phyloP scores from a whole-genome alignment of 1,284 basidiomycete genomes.

The Pterulicium gracile region DNA sequence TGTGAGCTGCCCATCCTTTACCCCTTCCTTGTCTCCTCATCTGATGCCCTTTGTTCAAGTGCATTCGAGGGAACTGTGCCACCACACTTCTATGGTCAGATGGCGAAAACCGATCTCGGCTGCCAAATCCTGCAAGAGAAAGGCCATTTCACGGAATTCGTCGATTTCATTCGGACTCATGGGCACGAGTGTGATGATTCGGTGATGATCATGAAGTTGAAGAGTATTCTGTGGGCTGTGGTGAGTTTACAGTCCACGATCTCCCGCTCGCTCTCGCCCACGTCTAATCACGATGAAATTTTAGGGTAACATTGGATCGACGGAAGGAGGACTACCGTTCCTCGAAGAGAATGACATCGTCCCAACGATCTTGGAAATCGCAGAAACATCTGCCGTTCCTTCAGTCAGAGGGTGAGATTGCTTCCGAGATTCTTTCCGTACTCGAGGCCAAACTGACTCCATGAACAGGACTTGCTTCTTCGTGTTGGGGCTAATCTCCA shows the following conservation, averaged over 20 bases:
- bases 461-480: conserved; percentile 84
- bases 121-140: conserved; percentile 85
- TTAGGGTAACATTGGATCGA: conserved; percentile 91
- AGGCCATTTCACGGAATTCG: conserved; percentile 87
- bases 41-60: conserved; percentile 22
- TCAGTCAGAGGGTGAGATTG: conserved; percentile 82
- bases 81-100: conserved; percentile 95
- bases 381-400: conserved; percentile 79
- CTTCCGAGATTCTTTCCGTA: conserved; percentile 1
- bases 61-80: conserved; percentile 85
- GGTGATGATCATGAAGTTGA: conserved; percentile 80
- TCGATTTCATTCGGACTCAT: conserved; percentile 83
- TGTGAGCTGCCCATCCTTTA: conserved; percentile 30
- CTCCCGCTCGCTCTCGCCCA: neutral
- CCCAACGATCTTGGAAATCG: conserved; percentile 83
- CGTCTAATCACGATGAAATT: conserved; percentile 4
- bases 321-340: conserved; percentile 84
- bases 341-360: conserved; percentile 93
- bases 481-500: conserved; percentile 78
- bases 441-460: conserved; percentile 4
- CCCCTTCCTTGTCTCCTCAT: neutral
- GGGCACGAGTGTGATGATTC: conserved; percentile 76
- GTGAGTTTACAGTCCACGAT: conserved; percentile 41
- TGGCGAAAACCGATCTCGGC: conserved; percentile 92
- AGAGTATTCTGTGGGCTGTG: conserved; percentile 95